phyloP scores from a whole-genome alignment of 2,329 filamentous ascomycete species.

The Cytospora piceae region DNA sequence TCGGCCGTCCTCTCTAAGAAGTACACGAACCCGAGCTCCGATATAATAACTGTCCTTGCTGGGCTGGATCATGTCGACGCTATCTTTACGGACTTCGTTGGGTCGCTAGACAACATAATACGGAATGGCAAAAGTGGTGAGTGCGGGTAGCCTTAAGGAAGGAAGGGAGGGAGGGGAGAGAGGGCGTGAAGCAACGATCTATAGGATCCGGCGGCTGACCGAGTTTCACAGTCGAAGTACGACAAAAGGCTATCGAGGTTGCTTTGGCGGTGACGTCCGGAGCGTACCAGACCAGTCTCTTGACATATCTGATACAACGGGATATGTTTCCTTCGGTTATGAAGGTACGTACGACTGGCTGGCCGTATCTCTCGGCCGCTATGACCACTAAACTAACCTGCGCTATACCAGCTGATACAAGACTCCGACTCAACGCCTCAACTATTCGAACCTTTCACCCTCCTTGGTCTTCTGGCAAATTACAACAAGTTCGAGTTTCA shows the following conservation, averaged over 20 bases:
- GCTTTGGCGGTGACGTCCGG: conserved; percentile 85
- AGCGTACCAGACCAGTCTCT: conserved; percentile 92
- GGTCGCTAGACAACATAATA: conserved; percentile 79
- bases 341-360: conserved; percentile 69
- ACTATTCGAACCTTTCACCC: conserved; percentile 75
- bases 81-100: conserved; percentile 87
- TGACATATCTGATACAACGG: conserved; percentile 93
- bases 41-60: conserved; percentile 87
- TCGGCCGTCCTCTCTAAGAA: conserved; percentile 81
- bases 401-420: conserved; percentile 69
- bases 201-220: conserved; percentile 34
- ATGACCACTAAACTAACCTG: conserved; percentile 5
- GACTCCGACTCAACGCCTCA: conserved; percentile 69
- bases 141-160: conserved; percentile 38
- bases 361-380: too few relatives aligned
- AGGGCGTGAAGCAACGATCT: neutral
- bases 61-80: conserved; percentile 87
- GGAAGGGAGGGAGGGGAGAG: neutral
- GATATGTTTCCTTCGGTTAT: conserved; percentile 94
- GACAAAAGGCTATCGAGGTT: conserved; percentile 79
- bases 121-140: conserved; percentile 72
- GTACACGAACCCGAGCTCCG: conserved; percentile 93
- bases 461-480: conserved; percentile 87
- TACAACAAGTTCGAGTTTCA: conserved; percentile 99
- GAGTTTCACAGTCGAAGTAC: conserved; percentile 63